These are phyloP conservation scores for Kodamaea hsintzibuensis DNA, from an alignment of 805 yeast genomes.

Conservation along the genomic window DNA sequence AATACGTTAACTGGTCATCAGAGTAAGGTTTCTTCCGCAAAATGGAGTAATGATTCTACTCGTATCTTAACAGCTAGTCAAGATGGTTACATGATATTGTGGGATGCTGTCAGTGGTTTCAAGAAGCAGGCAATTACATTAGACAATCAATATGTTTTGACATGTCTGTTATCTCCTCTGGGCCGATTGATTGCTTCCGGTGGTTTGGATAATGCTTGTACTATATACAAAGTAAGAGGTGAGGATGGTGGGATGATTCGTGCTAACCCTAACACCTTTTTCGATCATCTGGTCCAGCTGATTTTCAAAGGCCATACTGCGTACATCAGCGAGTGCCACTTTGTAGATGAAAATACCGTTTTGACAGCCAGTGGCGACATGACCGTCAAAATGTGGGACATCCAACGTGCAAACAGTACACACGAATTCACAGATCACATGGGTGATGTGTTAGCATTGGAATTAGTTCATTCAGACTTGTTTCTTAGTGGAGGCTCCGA, in stretches of 20 bases:
- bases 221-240: slow-evolving; percentile 52
- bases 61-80: slow-evolving; percentile 73
- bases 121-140: slow-evolving; percentile 71
- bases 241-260: not conserved
- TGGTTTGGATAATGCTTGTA: slow-evolving; percentile 78
- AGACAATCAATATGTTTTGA: slow-evolving; percentile 76
- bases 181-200: slow-evolving; percentile 72
- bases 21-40: slow-evolving; percentile 66
- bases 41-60: slow-evolving; percentile 67
- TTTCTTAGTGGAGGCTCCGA: slow-evolving; percentile 71
- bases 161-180: slow-evolving; percentile 72
- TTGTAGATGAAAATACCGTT: slow-evolving; percentile 52
- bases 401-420: slow-evolving; percentile 54
- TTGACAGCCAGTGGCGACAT: slow-evolving; percentile 82
- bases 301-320: slow-evolving; percentile 80
- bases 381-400: slow-evolving; percentile 80
- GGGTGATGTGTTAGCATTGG: slow-evolving; percentile 60
- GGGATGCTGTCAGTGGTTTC: slow-evolving; percentile 77
- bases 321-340: slow-evolving; percentile 74
- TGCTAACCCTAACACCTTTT: slow-evolving; percentile 2
- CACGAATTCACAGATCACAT: slow-evolving; percentile 64
- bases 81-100: slow-evolving; percentile 80
- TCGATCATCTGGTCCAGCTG: slow-evolving; percentile 39
- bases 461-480: slow-evolving; percentile 19
- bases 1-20: slow-evolving; percentile 61